Percentiles rank a stretch among this genome's conserved stretches.
Evolutionary conservation across 2,329 filamentous ascomycete genomes (phyloP).

Genomic region (Diaporthe australafricana): DNA sequence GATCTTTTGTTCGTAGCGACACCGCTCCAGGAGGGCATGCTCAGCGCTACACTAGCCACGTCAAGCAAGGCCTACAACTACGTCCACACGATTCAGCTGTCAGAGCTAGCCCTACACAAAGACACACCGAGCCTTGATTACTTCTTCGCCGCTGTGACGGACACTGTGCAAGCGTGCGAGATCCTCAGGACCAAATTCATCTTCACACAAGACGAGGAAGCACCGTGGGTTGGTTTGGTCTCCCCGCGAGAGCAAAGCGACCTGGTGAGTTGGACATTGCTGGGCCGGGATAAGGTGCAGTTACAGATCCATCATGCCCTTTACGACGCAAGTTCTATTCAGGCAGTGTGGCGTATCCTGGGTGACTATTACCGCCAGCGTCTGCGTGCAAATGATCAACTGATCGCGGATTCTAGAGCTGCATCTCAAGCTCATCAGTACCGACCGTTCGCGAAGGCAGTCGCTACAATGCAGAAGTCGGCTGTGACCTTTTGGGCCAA

Average conservation of each 20-base stretch:
- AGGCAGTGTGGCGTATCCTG: slow-evolving; percentile 39
- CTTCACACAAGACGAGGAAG: slow-evolving; percentile 39
- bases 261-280: slow-evolving; percentile 36
- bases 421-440: slow-evolving; percentile 8
- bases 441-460: slow-evolving; percentile 25
- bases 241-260: slow-evolving; percentile 40
- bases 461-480: slow-evolving; percentile 9
- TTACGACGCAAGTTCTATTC: slow-evolving; percentile 41
- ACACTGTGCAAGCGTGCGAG: slow-evolving; percentile 42
- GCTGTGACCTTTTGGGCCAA: slow-evolving; percentile 25
- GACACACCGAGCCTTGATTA: slow-evolving; percentile 36
- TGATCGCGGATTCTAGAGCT: background rate
- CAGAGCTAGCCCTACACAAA: slow-evolving; percentile 29
- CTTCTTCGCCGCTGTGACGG: slow-evolving; percentile 39
- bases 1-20: slow-evolving; percentile 42
- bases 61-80: slow-evolving; percentile 41
- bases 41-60: slow-evolving; percentile 41
- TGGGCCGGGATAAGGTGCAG: slow-evolving; percentile 30
- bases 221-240: slow-evolving; percentile 43
- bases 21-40: slow-evolving; percentile 44
- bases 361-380: slow-evolving; percentile 36
- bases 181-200: slow-evolving; percentile 42
- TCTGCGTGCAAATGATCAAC: background rate
- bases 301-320: slow-evolving; percentile 42
- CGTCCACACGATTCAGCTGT: slow-evolving; percentile 41